Conservation (phyloP, 2,329 filamentous ascomycete genomes). For the Stemphylium lycopersici region DNA sequence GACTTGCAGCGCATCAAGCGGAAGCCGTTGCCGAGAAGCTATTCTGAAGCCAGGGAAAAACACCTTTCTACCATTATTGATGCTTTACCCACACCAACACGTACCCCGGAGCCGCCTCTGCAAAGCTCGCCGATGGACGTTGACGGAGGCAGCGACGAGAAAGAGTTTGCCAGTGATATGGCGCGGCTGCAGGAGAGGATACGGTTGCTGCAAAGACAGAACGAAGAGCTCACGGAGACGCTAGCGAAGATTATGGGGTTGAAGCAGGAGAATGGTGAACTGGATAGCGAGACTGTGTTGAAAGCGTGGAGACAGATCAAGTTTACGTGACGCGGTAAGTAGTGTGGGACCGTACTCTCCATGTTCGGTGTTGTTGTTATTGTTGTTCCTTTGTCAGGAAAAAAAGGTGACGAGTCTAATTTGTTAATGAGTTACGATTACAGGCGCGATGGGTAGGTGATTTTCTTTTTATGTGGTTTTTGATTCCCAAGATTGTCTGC, state of each 20-base stretch:
- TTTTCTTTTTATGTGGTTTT: no score
- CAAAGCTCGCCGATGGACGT: constrained; percentile 2
- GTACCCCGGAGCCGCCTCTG: constrained; percentile 22
- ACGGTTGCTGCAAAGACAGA: constrained; percentile 31
- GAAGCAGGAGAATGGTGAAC: constrained; percentile 26
- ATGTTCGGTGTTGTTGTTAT: no score
- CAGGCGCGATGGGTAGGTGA: no score
- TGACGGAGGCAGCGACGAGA: constrained; percentile 14
- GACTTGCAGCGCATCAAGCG: constrained; percentile 34
- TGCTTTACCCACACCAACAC: constrained; percentile 22
- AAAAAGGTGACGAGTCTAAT: no score
- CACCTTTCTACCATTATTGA: constrained; percentile 11
- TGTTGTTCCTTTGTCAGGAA: no score
- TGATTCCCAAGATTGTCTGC: no score
- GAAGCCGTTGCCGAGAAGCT: constrained; percentile 18
- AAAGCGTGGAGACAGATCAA: constrained; percentile 14
- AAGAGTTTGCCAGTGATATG: constrained; percentile 19
- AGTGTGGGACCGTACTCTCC: no score
- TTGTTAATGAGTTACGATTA: no score
- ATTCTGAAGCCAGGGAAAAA: constrained; percentile 5
- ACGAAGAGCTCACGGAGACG: constrained; percentile 32
- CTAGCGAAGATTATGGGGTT: constrained; percentile 36
- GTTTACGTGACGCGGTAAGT: no score
- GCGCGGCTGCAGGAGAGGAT: constrained; percentile 26
- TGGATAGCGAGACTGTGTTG: constrained; percentile 26